These are phyloP conservation scores for Linnemannia exigua DNA, from an alignment of 192 early-diverging fungal genomes.

Conservation along the genomic window DNA sequence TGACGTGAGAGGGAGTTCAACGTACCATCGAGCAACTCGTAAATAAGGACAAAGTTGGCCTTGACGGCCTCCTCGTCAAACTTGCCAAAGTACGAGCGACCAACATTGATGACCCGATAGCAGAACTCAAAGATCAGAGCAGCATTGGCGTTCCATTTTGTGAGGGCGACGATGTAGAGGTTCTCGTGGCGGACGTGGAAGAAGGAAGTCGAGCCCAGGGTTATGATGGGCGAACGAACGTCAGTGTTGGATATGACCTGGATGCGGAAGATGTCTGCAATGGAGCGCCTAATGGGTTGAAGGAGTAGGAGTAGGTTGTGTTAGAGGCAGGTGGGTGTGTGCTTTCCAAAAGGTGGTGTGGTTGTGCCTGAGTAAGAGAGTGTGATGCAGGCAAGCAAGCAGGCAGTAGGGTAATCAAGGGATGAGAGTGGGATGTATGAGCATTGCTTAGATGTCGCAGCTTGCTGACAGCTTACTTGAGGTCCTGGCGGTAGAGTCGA, in stretches of 20 bases:
- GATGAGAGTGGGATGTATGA: background rate
- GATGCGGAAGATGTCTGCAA: conserved; percentile 97
- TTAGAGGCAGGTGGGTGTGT: background rate
- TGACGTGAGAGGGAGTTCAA: background rate
- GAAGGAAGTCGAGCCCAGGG: conserved; percentile 91
- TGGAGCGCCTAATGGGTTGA: conserved; percentile 77
- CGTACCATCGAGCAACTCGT: conserved; percentile 85
- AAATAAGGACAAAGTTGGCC: conserved; percentile 90
- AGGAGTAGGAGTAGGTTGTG: background rate
- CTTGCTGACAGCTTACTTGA: conserved; percentile 75
- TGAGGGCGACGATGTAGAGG: conserved; percentile 89
- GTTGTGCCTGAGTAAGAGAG: too few relatives aligned
- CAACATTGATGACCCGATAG: conserved; percentile 79
- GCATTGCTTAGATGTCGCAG: background rate
- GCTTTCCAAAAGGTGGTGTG: too few relatives aligned
- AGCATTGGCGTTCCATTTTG: conserved; percentile 84
- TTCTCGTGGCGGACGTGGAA: conserved; percentile 98
- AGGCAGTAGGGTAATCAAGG: background rate
- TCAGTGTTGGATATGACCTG: conserved; percentile 95
- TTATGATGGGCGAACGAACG: conserved; percentile 89
- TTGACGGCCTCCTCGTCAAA: conserved; percentile 90
- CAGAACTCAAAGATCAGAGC: conserved; percentile 88
- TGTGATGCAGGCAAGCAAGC: background rate
- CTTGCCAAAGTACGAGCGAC: conserved; percentile 83
- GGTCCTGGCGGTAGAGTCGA: conserved; percentile 93